A percentile compares a stretch with the other conserved stretches of the same genome.
Conservation (phyloP, 495 filamentous ascomycete species). For the Bombardia bombarda region DNA sequence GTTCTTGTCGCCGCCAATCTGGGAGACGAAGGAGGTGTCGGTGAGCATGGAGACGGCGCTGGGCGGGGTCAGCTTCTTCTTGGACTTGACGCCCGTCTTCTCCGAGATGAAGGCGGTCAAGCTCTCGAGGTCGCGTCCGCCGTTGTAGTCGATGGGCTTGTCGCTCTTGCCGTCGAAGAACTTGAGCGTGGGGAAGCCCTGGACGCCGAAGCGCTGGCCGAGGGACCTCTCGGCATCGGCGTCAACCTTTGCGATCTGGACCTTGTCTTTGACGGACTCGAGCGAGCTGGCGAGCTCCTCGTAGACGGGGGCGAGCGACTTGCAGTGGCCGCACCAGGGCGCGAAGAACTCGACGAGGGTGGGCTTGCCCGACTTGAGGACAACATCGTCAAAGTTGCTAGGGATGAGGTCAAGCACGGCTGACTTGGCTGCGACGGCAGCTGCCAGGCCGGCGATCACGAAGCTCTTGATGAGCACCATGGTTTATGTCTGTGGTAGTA, state of each 20-base stretch:
- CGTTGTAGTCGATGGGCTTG: constrained; percentile 75
- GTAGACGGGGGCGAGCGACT: constrained; percentile 88
- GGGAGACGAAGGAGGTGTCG: constrained; percentile 66
- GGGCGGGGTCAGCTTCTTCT: constrained; percentile 56
- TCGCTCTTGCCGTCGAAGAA: constrained; percentile 98
- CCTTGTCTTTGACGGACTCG: constrained; percentile 67
- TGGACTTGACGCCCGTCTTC: constrained; percentile 78
- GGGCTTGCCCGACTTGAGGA: constrained; percentile 87
- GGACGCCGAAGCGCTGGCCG: constrained; percentile 76
- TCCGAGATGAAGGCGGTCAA: constrained; percentile 72
- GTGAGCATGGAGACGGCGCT: constrained; percentile 75
- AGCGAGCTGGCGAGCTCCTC: constrained; percentile 80
- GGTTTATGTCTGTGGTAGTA: constrained; percentile 1
- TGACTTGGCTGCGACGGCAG: constrained; percentile 42
- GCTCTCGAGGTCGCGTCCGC: constrained; percentile 82
- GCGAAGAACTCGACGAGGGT: constrained; percentile 98
- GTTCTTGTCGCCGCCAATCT: constrained; percentile 77
- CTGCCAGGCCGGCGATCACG: constrained; percentile 38
- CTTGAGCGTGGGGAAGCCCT: constrained; percentile 95
- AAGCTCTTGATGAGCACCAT: constrained; percentile 50
- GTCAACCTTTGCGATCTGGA: constrained; percentile 91
- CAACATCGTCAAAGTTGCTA: constrained; percentile 79
- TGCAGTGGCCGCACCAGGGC: constrained; percentile 98
- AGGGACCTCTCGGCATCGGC: constrained; percentile 80
- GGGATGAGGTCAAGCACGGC: constrained; percentile 83